phyloP scores from a whole-genome alignment of 305 asterid genomes.

The Plantago rigida region DNA sequence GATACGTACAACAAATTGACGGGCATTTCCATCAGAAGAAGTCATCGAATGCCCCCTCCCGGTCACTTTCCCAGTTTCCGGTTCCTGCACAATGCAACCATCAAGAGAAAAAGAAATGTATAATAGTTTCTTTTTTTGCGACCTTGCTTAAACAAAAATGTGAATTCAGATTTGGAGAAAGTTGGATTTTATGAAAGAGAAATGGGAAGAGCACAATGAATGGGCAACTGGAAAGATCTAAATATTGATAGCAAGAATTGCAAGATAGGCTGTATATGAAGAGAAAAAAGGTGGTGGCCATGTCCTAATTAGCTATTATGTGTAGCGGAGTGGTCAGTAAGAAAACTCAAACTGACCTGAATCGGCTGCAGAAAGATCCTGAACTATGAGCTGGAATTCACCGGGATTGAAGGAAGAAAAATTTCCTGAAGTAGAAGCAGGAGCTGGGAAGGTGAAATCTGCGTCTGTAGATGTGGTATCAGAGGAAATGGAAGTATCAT shows the following conservation, averaged over 20 bases:
- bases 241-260: slow-evolving; percentile 20
- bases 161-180: slow-evolving; percentile 31
- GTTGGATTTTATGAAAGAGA: slow-evolving; percentile 28
- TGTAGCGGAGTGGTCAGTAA: slow-evolving; percentile 30
- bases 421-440: slow-evolving; percentile 58
- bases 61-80: slow-evolving; percentile 66
- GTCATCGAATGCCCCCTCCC: slow-evolving; percentile 97
- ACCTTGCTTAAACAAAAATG: slow-evolving; percentile 30
- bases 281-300: slow-evolving; percentile 27
- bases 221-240: slow-evolving; percentile 26
- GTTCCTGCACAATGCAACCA: slow-evolving; percentile 90
- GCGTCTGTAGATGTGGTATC: slow-evolving; percentile 71
- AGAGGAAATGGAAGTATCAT: slow-evolving; percentile 63
- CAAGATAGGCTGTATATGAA: slow-evolving; percentile 15
- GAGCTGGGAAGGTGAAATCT: slow-evolving; percentile 89
- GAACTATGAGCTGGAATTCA: slow-evolving; percentile 84
- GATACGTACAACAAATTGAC: slow-evolving; percentile 42
- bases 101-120: slow-evolving; percentile 49
- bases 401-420: slow-evolving; percentile 55
- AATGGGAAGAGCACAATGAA: slow-evolving; percentile 26
- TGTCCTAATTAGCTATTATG: slow-evolving; percentile 30
- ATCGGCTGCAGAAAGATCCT: slow-evolving; percentile 84
- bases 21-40: slow-evolving; percentile 76
- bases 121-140: slow-evolving; percentile 31
- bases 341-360: slow-evolving; percentile 73